phyloP scores from a whole-genome alignment of 495 filamentous ascomycete genomes.

The Aspergillus kassunensis region DNA sequence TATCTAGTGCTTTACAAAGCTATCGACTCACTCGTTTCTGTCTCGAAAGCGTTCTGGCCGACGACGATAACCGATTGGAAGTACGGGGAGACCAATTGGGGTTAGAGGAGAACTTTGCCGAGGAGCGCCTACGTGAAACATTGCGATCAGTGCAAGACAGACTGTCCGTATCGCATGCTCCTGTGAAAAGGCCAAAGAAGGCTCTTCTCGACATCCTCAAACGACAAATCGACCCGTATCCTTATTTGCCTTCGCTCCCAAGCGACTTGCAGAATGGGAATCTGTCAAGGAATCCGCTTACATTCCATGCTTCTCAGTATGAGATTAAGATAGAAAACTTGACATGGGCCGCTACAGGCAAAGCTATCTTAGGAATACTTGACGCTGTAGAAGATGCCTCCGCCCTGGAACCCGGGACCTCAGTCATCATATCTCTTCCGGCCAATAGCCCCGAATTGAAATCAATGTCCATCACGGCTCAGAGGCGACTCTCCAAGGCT shows the following conservation, averaged over 20 bases:
- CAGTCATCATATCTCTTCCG: conserved; percentile 39
- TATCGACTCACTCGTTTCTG: conserved; percentile 77
- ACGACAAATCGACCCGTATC: conserved; percentile 68
- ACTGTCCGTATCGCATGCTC: conserved; percentile 60
- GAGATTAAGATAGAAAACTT: conserved; percentile 29
- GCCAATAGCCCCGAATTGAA: conserved; percentile 17
- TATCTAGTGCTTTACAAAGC: conserved; percentile 73
- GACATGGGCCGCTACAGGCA: conserved; percentile 54
- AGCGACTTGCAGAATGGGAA: conserved; percentile 29
- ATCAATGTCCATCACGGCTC: conserved; percentile 12
- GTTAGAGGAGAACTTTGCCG: conserved; percentile 80
- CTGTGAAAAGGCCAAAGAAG: conserved; percentile 61
- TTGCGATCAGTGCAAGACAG: conserved; percentile 67
- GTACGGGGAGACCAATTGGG: conserved; percentile 71
- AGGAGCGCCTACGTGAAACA: conserved; percentile 67
- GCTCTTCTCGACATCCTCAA: conserved; percentile 59
- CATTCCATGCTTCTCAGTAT: conserved; percentile 25
- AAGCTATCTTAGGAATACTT: conserved; percentile 51
- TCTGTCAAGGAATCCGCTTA: conserved; percentile 26
- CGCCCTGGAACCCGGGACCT: conserved; percentile 32
- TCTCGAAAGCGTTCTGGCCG: conserved; percentile 83
- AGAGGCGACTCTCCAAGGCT: conserved; percentile 11
- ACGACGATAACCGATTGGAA: conserved; percentile 69
- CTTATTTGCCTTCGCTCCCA: conserved; percentile 63
- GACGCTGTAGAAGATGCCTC: conserved; percentile 38